Evolutionary conservation across 306 rosid genomes (phyloP).

Genomic region (Corylus americana): DNA sequence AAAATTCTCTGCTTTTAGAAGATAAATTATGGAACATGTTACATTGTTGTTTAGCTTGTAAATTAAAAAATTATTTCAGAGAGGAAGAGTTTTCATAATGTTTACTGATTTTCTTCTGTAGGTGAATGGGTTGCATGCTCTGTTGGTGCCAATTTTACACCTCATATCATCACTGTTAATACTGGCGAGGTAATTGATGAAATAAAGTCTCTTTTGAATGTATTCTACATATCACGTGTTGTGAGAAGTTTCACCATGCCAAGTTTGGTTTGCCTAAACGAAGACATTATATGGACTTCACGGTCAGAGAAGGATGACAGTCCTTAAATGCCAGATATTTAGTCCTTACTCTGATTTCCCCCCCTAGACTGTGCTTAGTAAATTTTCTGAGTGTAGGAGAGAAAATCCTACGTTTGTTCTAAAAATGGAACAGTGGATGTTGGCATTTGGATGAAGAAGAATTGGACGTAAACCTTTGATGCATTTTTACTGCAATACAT

Average conservation of each 20-base stretch:
- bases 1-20: background rate
- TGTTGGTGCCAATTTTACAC: conserved; percentile 89
- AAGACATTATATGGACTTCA: background rate
- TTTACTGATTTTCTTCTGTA: conserved; percentile 30
- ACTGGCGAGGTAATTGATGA: conserved; percentile 75
- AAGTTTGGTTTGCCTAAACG: conserved; percentile 7
- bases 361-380: background rate
- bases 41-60: background rate
- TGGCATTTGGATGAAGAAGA: background rate
- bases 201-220: conserved; percentile 12
- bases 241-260: conserved; percentile 1
- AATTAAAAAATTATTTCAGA: background rate
- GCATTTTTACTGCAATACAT: background rate
- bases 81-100: background rate
- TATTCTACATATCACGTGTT: conserved; percentile 8
- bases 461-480: background rate
- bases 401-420: background rate
- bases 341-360: conserved; percentile 10
- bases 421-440: background rate
- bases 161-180: conserved; percentile 88
- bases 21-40: background rate
- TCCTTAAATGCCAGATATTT: background rate
- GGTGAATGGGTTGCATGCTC: conserved; percentile 94
- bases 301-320: background rate
- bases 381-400: background rate